These are phyloP conservation scores for Piper betle DNA, from an alignment of 164 flowering plant genomes.

Conservation along the genomic window DNA sequence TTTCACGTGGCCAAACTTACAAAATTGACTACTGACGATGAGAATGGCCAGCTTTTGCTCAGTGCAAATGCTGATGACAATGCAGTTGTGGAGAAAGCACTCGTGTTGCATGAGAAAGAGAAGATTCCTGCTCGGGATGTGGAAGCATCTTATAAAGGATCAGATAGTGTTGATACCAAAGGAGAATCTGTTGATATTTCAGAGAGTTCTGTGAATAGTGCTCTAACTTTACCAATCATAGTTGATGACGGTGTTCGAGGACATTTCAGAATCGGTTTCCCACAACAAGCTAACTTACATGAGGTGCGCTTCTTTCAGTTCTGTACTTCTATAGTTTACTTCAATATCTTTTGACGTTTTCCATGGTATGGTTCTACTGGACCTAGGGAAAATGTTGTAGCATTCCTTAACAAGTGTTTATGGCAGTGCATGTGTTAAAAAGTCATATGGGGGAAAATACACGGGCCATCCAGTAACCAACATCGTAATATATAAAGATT, in stretches of 20 bases:
- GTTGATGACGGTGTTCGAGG: conserved; percentile 17
- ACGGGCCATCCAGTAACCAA: too few species aligned
- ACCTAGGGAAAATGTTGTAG: not conserved
- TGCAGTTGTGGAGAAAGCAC: conserved; percentile 60
- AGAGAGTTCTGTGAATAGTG: conserved; percentile 23
- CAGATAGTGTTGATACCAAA: conserved; percentile 8
- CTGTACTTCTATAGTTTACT: not conserved
- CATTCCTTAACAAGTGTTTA: not conserved
- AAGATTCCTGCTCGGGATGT: conserved; percentile 22
- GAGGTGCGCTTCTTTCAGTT: conserved; percentile 23
- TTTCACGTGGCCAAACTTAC: conserved; percentile 16
- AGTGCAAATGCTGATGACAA: conserved; percentile 33
- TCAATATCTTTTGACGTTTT: not conserved
- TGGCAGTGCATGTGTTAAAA: too few species aligned
- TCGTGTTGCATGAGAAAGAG: conserved; percentile 61
- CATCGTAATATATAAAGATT: too few species aligned
- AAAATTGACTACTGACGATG: conserved; percentile 16
- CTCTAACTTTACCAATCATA: conserved; percentile 23
- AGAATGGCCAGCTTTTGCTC: conserved; percentile 11
- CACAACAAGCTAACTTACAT: conserved; percentile 13
- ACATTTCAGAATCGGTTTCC: conserved; percentile 12
- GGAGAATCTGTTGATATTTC: conserved; percentile 15
- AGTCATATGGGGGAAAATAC: too few species aligned
- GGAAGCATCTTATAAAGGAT: conserved; percentile 20
- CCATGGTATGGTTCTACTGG: not conserved